Evolutionary conservation across 371 early-diverging fungal genomes (phyloP), one percentile per base, ranked within the genome.

Genomic region (Mortierella sp.): DNA sequence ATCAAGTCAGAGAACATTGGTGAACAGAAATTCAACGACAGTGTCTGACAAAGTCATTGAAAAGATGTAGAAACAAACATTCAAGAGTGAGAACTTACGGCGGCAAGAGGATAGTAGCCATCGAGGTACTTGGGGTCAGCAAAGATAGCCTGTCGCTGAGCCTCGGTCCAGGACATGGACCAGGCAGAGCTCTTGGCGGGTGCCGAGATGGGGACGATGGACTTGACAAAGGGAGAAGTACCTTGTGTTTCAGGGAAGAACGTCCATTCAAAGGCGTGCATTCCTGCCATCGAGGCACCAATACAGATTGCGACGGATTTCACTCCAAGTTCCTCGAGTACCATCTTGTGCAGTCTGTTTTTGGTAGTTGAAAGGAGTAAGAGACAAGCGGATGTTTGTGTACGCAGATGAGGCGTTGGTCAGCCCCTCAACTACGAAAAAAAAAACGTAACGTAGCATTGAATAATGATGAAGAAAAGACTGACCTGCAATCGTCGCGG

Each of bases 81-180:
- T 60, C 27, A 29, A 63, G 48, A 49, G 38, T 49, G 35, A 21
- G 27, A 12, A 43, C 85, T 74, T 83, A 91, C 93, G 35, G 89
- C 80, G 12, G 93, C 89, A 27, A 88, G 83, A 0, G 92, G 81
- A 80, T 96, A 96, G 75, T 93, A 92, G 0, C 97, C 96, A 81
- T 95, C 91, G 18, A 70, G 74, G 81, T 95, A 97, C 56, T 93
- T 91, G 6, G 96, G 95, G 88, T 99, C 99, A 78, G 95, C 93
- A 85, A 95, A 98, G 74, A 99, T 99, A 5, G 97, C 94, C 88
- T 98, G 98, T 49, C 99, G 91, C 89, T 99, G 99, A 1, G 97
- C 94, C 88, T 99, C 99, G 38, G 97, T 96, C 98, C 98, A 99
- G 75, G 96, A 95, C 79, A 99, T 98, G 51, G 98, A 95, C 99